A percentile compares a stretch with the other conserved stretches of the same genome.
Conservation (phyloP, 2,329 filamentous ascomycete species). For the Aspergillus luchuensis region DNA sequence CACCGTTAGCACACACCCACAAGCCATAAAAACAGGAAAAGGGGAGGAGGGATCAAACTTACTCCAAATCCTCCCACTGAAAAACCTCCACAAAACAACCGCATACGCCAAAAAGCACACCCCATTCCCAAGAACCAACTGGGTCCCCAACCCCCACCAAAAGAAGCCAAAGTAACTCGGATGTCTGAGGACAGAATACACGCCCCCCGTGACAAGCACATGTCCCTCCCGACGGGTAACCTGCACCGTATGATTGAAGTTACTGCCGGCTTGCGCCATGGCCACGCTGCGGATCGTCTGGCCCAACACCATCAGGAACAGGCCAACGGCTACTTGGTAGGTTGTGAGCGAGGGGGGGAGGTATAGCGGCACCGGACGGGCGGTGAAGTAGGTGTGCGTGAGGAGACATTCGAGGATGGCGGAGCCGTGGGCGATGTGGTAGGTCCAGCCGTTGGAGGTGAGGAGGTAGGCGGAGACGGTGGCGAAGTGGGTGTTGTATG, state of each 20-base stretch:
- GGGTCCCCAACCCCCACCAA: conserved; percentile 96
- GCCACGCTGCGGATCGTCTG: conserved; percentile 77
- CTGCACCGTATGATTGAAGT: conserved; percentile 89
- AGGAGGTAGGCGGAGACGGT: conserved; percentile 78
- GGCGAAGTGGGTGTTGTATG: conserved; percentile 75
- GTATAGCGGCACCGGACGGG: conserved; percentile 2
- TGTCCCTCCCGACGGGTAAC: conserved; percentile 69
- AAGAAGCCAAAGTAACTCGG: conserved; percentile 98
- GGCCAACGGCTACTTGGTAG: conserved; percentile 55
- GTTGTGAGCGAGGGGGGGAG: conserved; percentile 20
- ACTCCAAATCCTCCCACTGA: conserved; percentile 69
- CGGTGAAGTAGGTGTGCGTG: conserved; percentile 27
- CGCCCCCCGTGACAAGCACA: conserved; percentile 75
- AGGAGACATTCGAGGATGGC: conserved; percentile 72
- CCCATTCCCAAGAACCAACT: conserved; percentile 82
- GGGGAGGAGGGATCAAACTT: conserved; percentile 35
- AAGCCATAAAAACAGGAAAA: not conserved
- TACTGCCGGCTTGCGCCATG: conserved; percentile 85
- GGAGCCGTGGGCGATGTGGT: conserved; percentile 77
- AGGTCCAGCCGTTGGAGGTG: conserved; percentile 78
- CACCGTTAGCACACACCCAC: conserved; percentile 15
- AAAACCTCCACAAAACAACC: conserved; percentile 82
- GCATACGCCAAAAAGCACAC: conserved; percentile 75
- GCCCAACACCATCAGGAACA: conserved; percentile 66
- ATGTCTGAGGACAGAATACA: conserved; percentile 77